phyloP scores from a whole-genome alignment of 768 basidiomycete species.

The Leccinum disarticulatum region DNA sequence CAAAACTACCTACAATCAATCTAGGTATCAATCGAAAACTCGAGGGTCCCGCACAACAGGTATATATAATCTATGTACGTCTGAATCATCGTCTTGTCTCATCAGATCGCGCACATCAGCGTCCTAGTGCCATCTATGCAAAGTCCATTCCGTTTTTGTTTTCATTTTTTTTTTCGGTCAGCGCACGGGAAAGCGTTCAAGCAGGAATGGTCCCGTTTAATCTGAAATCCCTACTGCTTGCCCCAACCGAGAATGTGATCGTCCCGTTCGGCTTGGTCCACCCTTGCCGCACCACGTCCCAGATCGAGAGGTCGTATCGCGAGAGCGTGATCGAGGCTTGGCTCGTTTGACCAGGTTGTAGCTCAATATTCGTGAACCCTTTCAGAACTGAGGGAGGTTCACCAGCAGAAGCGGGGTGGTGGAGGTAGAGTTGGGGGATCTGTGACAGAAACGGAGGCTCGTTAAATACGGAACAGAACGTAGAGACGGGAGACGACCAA shows the following conservation, averaged over 20 bases:
- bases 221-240: slow-evolving; percentile 64
- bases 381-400: slow-evolving; percentile 73
- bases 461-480: not conserved
- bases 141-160: not conserved
- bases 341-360: slow-evolving; percentile 47
- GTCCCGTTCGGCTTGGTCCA: slow-evolving; percentile 70
- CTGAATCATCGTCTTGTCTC: not conserved
- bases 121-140: not conserved
- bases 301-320: slow-evolving; percentile 69
- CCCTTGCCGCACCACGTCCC: slow-evolving; percentile 72
- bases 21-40: not conserved
- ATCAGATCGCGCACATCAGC: not conserved
- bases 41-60: not conserved
- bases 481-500: not conserved
- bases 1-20: not conserved
- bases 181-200: slow-evolving; percentile 6
- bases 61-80: not conserved
- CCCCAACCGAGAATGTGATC: slow-evolving; percentile 63
- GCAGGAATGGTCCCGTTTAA: slow-evolving; percentile 42
- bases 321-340: slow-evolving; percentile 58
- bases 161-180: not conserved
- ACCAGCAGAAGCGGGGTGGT: slow-evolving; percentile 58
- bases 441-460: slow-evolving; percentile 22
- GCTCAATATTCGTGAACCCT: slow-evolving; percentile 63
- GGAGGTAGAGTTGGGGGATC: slow-evolving; percentile 76